Evolutionary conservation across 306 rosid genomes (phyloP).

Genomic region (Betula pendula): DNA sequence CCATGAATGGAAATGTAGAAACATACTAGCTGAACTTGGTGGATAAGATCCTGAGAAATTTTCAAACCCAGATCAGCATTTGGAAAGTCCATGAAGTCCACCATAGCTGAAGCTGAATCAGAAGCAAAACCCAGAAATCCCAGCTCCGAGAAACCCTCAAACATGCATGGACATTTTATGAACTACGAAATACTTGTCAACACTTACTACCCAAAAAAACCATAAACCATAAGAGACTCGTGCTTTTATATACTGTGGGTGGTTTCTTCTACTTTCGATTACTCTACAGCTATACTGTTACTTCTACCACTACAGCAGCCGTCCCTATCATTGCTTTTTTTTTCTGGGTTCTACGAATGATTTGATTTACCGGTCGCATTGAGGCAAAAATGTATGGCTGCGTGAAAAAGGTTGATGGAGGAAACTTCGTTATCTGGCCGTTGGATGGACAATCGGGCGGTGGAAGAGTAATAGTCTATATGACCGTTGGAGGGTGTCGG

Average conservation of each 20-base stretch:
- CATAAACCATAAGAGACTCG: slow-evolving; percentile 31
- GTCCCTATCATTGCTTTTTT: slow-evolving; percentile 54
- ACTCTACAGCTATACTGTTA: slow-evolving; percentile 14
- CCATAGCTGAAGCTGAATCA: slow-evolving; percentile 48
- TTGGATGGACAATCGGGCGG: slow-evolving; percentile 70
- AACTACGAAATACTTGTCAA: slow-evolving; percentile 3
- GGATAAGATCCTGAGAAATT: slow-evolving; percentile 50
- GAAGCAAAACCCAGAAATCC: slow-evolving; percentile 41
- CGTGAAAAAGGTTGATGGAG: slow-evolving; percentile 28
- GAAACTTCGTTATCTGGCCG: slow-evolving; percentile 26
- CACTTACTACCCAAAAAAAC: slow-evolving; percentile 53
- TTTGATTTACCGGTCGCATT: slow-evolving; percentile 41
- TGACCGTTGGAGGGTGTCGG: slow-evolving; percentile 75
- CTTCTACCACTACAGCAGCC: slow-evolving; percentile 25
- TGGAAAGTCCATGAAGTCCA: slow-evolving; percentile 52
- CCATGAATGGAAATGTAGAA: slow-evolving; percentile 46
- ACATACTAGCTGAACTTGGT: slow-evolving; percentile 60
- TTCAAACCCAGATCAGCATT: slow-evolving; percentile 57
- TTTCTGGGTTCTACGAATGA: slow-evolving; percentile 42
- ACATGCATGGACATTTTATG: slow-evolving; percentile 29
- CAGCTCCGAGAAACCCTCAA: slow-evolving; percentile 38
- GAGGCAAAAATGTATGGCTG: slow-evolving; percentile 28
- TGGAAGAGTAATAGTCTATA: slow-evolving; percentile 17
- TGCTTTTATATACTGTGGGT: slow-evolving; percentile 38
- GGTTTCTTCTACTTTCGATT: background rate